phyloP scores from a whole-genome alignment of 768 basidiomycete species.

The Galerina marginata region DNA sequence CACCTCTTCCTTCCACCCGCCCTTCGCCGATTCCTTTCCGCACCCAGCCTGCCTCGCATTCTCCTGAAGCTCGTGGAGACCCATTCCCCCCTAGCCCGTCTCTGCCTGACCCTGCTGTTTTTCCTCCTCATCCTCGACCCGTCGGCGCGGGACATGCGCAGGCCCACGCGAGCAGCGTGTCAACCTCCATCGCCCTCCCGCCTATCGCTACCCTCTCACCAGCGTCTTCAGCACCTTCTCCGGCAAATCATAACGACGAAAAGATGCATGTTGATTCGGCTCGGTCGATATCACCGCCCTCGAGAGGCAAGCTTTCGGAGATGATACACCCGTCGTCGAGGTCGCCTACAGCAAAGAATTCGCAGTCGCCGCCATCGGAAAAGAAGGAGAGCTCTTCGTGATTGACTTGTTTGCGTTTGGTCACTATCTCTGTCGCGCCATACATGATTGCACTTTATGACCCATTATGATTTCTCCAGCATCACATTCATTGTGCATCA shows the following conservation, averaged over 20 bases:
- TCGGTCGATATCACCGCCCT: constrained; percentile 54
- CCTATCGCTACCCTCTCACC: constrained; percentile 75
- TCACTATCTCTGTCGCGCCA: constrained; percentile 7
- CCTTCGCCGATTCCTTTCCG: constrained; percentile 79
- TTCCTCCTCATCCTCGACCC: constrained; percentile 79
- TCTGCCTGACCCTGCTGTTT: constrained; percentile 50
- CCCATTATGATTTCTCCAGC: constrained; percentile 16
- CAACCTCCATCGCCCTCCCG: constrained; percentile 58
- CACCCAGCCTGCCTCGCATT: constrained; percentile 70
- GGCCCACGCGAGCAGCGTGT: constrained; percentile 32
- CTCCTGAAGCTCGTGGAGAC: constrained; percentile 65
- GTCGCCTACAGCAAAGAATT: constrained; percentile 56
- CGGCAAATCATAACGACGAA: constrained; percentile 49
- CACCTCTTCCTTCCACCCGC: constrained; percentile 64
- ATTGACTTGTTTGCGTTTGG: constrained; percentile 12
- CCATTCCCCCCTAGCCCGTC: constrained; percentile 58
- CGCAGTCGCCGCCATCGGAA: constrained; percentile 60
- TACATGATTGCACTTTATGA: constrained; percentile 14
- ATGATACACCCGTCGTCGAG: constrained; percentile 54
- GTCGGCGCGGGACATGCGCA: constrained; percentile 58
- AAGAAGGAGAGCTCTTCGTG: constrained; percentile 39
- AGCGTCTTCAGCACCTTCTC: constrained; percentile 60
- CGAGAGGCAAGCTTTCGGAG: constrained; percentile 58
- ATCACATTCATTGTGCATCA: background rate
- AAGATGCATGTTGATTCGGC: constrained; percentile 56